Conservation (phyloP, 1,284 basidiomycete species). For the Termitomyces sp. region DNA sequence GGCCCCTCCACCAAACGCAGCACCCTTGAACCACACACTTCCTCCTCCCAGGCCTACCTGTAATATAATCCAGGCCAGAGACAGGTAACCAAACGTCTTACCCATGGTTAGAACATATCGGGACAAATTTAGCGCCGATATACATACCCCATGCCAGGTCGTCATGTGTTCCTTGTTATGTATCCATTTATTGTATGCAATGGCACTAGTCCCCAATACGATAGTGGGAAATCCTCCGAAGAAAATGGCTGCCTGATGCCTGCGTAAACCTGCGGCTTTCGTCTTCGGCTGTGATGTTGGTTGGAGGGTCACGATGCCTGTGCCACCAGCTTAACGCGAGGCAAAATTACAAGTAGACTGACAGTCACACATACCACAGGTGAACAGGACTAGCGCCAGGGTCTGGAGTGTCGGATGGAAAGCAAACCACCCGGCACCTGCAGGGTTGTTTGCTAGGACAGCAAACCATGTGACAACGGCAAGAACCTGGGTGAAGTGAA, state of each 20-base stretch:
- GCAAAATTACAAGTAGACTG: neutral
- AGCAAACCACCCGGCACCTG: slow-evolving; percentile 52
- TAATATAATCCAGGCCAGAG: slow-evolving; percentile 48
- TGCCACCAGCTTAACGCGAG: neutral
- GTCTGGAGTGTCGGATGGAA: slow-evolving; percentile 63
- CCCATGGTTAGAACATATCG: slow-evolving; percentile 15
- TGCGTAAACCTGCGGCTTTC: slow-evolving; percentile 57
- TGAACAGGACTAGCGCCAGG: slow-evolving; percentile 48
- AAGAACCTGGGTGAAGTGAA: slow-evolving; percentile 35
- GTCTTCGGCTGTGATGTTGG: slow-evolving; percentile 62
- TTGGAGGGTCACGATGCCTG: slow-evolving; percentile 72
- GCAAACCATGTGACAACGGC: slow-evolving; percentile 48
- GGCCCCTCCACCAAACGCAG: slow-evolving; percentile 56
- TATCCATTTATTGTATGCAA: slow-evolving; percentile 51
- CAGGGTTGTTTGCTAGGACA: slow-evolving; percentile 46
- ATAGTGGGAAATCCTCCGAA: slow-evolving; percentile 50
- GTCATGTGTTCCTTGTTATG: slow-evolving; percentile 48
- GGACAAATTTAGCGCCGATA: slow-evolving; percentile 20
- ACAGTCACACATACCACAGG: slow-evolving; percentile 45
- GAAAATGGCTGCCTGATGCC: slow-evolving; percentile 60
- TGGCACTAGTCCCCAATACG: slow-evolving; percentile 47
- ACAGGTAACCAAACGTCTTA: slow-evolving; percentile 54
- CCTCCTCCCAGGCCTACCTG: slow-evolving; percentile 57
- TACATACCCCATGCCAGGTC: slow-evolving; percentile 68
- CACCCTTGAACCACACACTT: slow-evolving; percentile 66